phyloP scores from a whole-genome alignment of 1,284 basidiomycete species.

The Marasmius tenuissimus region DNA sequence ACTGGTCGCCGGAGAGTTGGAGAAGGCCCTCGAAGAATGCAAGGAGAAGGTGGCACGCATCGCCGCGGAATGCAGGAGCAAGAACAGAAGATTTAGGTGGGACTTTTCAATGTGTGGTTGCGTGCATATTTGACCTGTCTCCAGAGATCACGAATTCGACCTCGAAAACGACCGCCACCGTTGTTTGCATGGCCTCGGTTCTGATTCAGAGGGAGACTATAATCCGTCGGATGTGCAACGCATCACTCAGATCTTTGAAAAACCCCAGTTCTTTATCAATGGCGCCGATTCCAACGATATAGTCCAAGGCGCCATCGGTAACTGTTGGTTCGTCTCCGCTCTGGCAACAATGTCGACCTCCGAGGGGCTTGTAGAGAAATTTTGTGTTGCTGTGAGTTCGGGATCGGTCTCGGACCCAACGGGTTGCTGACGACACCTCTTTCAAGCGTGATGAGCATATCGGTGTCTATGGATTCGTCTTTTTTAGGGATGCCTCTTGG shows the following conservation, averaged over 20 bases:
- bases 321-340: slow-evolving; percentile 55
- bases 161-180: slow-evolving; percentile 41
- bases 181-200: slow-evolving; percentile 42
- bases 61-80: slow-evolving; percentile 24
- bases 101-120: background rate
- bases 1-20: slow-evolving; percentile 27
- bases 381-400: slow-evolving; percentile 45
- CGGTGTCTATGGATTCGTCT: slow-evolving; percentile 41
- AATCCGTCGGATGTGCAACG: slow-evolving; percentile 41
- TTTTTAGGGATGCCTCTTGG: slow-evolving; percentile 35
- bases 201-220: slow-evolving; percentile 22
- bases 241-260: slow-evolving; percentile 44
- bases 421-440: background rate
- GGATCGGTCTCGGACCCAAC: background rate
- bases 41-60: slow-evolving; percentile 23
- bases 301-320: slow-evolving; percentile 40
- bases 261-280: slow-evolving; percentile 43
- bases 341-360: slow-evolving; percentile 40
- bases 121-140: background rate
- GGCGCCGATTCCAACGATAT: slow-evolving; percentile 39
- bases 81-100: slow-evolving; percentile 25
- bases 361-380: slow-evolving; percentile 44
- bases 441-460: slow-evolving; percentile 30
- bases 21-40: slow-evolving; percentile 25
- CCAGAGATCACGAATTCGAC: slow-evolving; percentile 53